Base-by-base conservation (phyloP, 192 early-diverging fungal genomes). In the Borealophlyctis nickersoniae region DNA sequence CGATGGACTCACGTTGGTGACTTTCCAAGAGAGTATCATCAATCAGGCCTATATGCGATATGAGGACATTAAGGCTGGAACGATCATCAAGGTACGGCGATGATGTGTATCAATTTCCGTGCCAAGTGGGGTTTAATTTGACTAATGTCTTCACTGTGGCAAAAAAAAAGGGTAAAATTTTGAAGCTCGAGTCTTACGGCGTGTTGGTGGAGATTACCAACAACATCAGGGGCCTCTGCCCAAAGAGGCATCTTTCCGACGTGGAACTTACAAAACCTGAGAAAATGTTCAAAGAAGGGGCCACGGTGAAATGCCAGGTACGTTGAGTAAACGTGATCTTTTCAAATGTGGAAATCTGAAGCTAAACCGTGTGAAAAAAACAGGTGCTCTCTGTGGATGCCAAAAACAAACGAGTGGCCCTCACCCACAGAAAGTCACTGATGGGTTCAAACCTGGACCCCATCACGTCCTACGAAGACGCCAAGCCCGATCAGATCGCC, bases 271-370 rank as follows among this genome's bases (percentile, higher is more conserved):
- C 80, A 26, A 88, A 95, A 55, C 85, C 90, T 4, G 82, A 81
- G 39, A 85, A 89, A 39, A 81, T 77, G 63, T 96, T 95, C 77
- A 86, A 90, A 62, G 65, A 79, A 4, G 92, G 91, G n/a, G 81
- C 85, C 60, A 58, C 61, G 23, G 61, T 93, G 52, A 87, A 85
- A 63, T 89, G 82, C 72, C 81, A 86, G 51, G 87, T 94, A 58
- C 31, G 56, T n/a, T n/a, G n/a, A n/a, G n/a, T n/a, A n/a, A n/a
- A n/a, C n/a, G n/a, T n/a, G n/a, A n/a, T n/a, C n/a, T n/a, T n/a
- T n/a, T n/a, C n/a, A n/a, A n/a, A n/a, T n/a, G n/a, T n/a, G n/a
- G n/a, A n/a, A n/a, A n/a, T n/a, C n/a, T 19, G n/a, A n/a, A n/a
- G n/a, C n/a, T n/a, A n/a, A n/a, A n/a, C 24, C 19, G 14, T 34